Conservation (phyloP, 164 flowering plant genomes). For the Nelumbo lutea region DNA sequence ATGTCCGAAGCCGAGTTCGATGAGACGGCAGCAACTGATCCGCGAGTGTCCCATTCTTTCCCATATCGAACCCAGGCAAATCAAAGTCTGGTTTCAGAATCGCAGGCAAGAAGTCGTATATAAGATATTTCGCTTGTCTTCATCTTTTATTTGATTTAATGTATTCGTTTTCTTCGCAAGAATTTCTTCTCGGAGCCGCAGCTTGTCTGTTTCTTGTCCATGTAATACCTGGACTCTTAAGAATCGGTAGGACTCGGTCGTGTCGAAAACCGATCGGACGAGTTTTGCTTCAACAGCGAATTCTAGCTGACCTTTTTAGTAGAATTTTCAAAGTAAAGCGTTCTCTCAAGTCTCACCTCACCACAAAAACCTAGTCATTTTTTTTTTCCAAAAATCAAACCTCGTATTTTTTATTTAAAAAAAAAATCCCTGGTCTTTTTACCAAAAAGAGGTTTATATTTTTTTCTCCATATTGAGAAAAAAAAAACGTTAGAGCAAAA, state of each 20-base stretch:
- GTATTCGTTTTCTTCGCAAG: not conserved
- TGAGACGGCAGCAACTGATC: constrained; percentile 66
- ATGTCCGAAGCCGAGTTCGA: constrained; percentile 76
- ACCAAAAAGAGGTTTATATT: not conserved
- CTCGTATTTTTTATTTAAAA: too few species aligned
- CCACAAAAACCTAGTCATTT: too few species aligned
- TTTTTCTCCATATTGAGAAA: not conserved
- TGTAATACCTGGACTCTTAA: not conserved
- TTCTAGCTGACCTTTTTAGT: not conserved
- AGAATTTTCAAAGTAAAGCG: not conserved
- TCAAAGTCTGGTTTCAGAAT: constrained; percentile 89
- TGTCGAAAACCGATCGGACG: not conserved
- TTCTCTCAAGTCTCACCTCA: not conserved
- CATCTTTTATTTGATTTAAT: not conserved
- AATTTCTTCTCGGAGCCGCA: not conserved
- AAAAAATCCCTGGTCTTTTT: not conserved
- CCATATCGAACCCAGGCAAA: constrained; percentile 76
- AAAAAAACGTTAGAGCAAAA: too few species aligned
- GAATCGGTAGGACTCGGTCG: not conserved
- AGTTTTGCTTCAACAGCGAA: not conserved
- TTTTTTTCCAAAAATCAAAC: too few species aligned
- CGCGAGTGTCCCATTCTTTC: constrained; percentile 66
- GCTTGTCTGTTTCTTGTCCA: not conserved
- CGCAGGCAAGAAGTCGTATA: constrained; percentile 39
- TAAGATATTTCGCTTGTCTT: not conserved